Evolutionary conservation across 2,329 filamentous ascomycete genomes (phyloP).

Genomic region (Neofusicoccum parvum): DNA sequence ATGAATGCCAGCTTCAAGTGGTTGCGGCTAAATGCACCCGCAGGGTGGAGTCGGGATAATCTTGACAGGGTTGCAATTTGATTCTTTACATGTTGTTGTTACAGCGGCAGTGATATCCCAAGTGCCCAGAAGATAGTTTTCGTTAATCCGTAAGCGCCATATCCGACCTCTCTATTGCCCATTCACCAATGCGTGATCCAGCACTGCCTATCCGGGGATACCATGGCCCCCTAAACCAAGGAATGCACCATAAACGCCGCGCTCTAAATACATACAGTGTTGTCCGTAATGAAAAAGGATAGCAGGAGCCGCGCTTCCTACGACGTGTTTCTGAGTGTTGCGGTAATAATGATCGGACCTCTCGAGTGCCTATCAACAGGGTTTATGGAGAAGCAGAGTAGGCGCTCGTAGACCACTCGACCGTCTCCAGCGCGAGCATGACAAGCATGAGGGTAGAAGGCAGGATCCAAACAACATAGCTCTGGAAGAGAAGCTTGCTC

Average conservation of each 20-base stretch:
- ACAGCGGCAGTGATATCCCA: not conserved
- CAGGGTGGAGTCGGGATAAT: not conserved
- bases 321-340: not conserved
- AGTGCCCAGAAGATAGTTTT: not conserved
- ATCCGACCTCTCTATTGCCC: not conserved
- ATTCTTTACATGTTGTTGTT: not conserved
- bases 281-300: not conserved
- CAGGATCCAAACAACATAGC: conserved; percentile 95
- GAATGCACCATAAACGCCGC: not conserved
- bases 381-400: not conserved
- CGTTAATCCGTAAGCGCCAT: not conserved
- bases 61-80: not conserved
- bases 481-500: conserved; percentile 91
- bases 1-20: not conserved
- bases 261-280: not conserved
- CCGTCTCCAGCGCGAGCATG: conserved; percentile 86
- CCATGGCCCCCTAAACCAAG: not conserved
- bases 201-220: not conserved
- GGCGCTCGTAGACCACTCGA: conserved; percentile 66
- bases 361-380: too few relatives aligned
- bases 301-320: not conserved
- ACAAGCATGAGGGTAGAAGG: conserved; percentile 90
- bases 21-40: not conserved
- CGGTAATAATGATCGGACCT: too few relatives aligned
- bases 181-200: conserved; percentile 6